phyloP scores from a whole-genome alignment of 805 yeast genomes.

The Dipodascopsis tothii region DNA sequence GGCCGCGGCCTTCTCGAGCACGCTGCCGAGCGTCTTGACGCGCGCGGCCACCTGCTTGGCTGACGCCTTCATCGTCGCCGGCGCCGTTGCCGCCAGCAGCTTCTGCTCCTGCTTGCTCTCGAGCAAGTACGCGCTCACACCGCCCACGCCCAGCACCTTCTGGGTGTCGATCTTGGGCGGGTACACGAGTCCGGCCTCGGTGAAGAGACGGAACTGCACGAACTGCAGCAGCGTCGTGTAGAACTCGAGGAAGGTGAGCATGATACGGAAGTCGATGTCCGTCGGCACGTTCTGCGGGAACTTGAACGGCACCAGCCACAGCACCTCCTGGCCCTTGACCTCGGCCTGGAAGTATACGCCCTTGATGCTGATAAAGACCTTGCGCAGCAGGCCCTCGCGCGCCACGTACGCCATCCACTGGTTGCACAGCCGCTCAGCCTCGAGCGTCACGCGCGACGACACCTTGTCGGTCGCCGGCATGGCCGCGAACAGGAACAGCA shows the following conservation, averaged over 20 bases:
- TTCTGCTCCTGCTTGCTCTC: slow-evolving; percentile 34
- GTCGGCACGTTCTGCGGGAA: slow-evolving; percentile 92
- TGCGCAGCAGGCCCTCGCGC: slow-evolving; percentile 68
- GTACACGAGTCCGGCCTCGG: slow-evolving; percentile 76
- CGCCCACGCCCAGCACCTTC: slow-evolving; percentile 80
- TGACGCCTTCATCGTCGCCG: background rate
- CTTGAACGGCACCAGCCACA: slow-evolving; percentile 96
- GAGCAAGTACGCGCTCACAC: slow-evolving; percentile 73
- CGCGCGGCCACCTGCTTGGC: slow-evolving; percentile 9
- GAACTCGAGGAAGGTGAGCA: slow-evolving; percentile 93
- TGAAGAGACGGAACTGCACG: slow-evolving; percentile 74
- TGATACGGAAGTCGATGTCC: slow-evolving; percentile 91
- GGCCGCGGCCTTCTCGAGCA: slow-evolving; percentile 39
- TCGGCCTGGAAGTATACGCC: slow-evolving; percentile 93
- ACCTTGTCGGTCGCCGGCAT: slow-evolving; percentile 90
- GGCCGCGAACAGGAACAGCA: slow-evolving; percentile 87
- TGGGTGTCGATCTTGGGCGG: slow-evolving; percentile 77
- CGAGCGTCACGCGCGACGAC: slow-evolving; percentile 70
- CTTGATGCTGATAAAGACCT: slow-evolving; percentile 91
- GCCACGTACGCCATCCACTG: slow-evolving; percentile 95
- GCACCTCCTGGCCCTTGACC: slow-evolving; percentile 82
- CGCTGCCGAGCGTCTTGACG: slow-evolving; percentile 10
- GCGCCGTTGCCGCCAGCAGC: slow-evolving; percentile 22
- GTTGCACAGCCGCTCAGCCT: slow-evolving; percentile 77
- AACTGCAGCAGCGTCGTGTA: slow-evolving; percentile 88